Conservation (phyloP, 495 filamentous ascomycete species). For the Emericellopsis terricola region DNA sequence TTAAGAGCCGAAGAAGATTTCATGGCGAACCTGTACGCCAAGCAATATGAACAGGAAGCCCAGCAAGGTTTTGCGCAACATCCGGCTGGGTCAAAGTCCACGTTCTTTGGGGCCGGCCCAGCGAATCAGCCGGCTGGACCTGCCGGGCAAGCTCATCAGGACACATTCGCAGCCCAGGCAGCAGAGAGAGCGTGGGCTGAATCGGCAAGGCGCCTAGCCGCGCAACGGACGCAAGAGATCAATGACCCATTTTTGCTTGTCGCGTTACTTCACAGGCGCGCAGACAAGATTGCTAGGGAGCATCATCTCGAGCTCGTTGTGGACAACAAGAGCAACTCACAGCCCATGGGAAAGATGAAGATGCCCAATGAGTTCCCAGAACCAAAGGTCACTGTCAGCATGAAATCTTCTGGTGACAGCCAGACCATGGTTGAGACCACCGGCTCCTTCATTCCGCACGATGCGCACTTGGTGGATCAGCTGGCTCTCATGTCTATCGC, state of each 20-base stretch:
- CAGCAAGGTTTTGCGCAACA: slow-evolving; percentile 30
- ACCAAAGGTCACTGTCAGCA: slow-evolving; percentile 13
- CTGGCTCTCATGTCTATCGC: slow-evolving; percentile 58
- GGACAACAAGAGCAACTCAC: slow-evolving; percentile 26
- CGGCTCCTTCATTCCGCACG: slow-evolving; percentile 46
- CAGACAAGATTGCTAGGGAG: slow-evolving; percentile 44
- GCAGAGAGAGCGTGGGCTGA: slow-evolving; percentile 28
- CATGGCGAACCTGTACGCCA: slow-evolving; percentile 36
- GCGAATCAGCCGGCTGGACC: slow-evolving; percentile 34
- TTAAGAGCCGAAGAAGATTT: slow-evolving; percentile 65
- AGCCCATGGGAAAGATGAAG: slow-evolving; percentile 21
- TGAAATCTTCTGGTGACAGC: slow-evolving; percentile 24
- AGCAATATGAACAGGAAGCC: slow-evolving; percentile 8
- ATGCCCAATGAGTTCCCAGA: slow-evolving; percentile 34
- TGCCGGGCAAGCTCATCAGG: slow-evolving; percentile 26
- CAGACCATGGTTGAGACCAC: slow-evolving; percentile 36
- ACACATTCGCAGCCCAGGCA: slow-evolving; percentile 28
- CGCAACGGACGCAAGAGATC: slow-evolving; percentile 27
- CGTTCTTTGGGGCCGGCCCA: slow-evolving; percentile 40
- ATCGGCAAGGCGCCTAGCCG: slow-evolving; percentile 21
- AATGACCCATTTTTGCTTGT: slow-evolving; percentile 20
- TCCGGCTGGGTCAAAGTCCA: slow-evolving; percentile 22
- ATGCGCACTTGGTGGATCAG: slow-evolving; percentile 52
- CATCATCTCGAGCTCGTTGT: slow-evolving; percentile 34
- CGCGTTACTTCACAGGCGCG: slow-evolving; percentile 23